Percentiles rank a stretch among this genome's conserved stretches.
These are phyloP conservation scores for Diaporthe australafricana DNA, from an alignment of 2,329 filamentous ascomycete species.

Conservation along the genomic window DNA sequence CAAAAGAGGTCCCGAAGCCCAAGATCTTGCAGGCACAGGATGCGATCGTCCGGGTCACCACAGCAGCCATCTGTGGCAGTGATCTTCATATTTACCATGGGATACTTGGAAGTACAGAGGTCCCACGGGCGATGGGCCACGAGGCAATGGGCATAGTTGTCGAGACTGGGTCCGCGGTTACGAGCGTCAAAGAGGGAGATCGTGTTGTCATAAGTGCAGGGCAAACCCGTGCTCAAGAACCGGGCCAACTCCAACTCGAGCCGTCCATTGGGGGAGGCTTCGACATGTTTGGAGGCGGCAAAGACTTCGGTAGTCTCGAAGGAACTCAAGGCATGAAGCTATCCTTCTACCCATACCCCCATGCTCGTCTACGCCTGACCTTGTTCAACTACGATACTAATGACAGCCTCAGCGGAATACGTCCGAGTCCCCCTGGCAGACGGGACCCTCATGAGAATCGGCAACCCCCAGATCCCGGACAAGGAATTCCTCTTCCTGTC, in stretches of 20 bases:
- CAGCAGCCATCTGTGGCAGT: constrained; percentile 17
- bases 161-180: constrained; percentile 40
- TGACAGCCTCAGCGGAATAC: constrained; percentile 39
- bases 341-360: not conserved
- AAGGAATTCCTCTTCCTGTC: constrained; percentile 44
- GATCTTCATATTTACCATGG: constrained; percentile 29
- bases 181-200: constrained; percentile 45
- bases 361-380: not conserved
- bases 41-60: constrained; percentile 21
- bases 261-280: not conserved
- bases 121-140: constrained; percentile 39
- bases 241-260: not conserved
- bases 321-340: not conserved
- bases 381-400: not conserved
- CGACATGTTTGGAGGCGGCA: constrained; percentile 4
- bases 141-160: constrained; percentile 49
- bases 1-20: not conserved
- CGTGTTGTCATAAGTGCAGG: constrained; percentile 44
- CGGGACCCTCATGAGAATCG: constrained; percentile 37
- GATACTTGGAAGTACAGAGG: constrained; percentile 2
- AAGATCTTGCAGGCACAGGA: not conserved
- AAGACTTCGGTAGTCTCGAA: constrained; percentile 14
- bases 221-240: not conserved
- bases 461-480: constrained; percentile 34
- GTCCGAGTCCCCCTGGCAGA: constrained; percentile 40